Base-by-base conservation (phyloP, 2,329 filamentous ascomycete species). In the Fonsecaea monophora region DNA sequence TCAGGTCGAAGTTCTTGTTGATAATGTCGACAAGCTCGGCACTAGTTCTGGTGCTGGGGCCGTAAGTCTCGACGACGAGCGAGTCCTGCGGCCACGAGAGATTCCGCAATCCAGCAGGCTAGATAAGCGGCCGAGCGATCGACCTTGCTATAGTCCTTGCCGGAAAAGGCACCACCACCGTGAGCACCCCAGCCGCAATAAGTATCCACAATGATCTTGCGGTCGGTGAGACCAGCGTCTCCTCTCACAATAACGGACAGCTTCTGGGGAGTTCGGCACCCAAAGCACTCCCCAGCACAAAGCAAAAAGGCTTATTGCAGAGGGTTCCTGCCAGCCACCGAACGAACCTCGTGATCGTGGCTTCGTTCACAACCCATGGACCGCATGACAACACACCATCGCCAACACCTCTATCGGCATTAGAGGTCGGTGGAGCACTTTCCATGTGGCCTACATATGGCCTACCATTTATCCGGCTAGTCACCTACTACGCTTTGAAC, bases 61-160 rank as follows among this genome's bases (percentile, higher is more conserved):
- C 95, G 85, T 99, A 99, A 73, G 91, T 91, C 83, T 99, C 95
- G 75, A 99, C 94, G 94, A 78, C 95, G 94, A 77, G 92, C 92
- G 70, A 99, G 90, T 76, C 91, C 90, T 75, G 94, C 91, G 77
- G 89, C 84, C 75, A 99, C 92, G 73, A 99, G 88, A 50, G 95
- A 99, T 89, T 99, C 99, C 84, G 95, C 95, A 81, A 99, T 94
- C 95, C 95, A 99, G 81, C 95, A 92, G 75, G 88, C 94, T 75
- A 98, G 89, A 85, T 99, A 99, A 78, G 95, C 95, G 74, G 95
- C 95, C 62, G 95, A 98, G 77, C 95, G 92, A 81, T 99, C 95
- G 83, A 99, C 95, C 89, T 99, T 99, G 88, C 93, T 97, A 89
- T 97, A 99, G 83, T 99, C 95, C 90, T 99, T 99, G 78, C 95